A percentile compares a stretch with the other conserved stretches of the same genome.
phyloP scores from a whole-genome alignment of 2,329 filamentous ascomycete species.

The Sphaerulina vaccinii region DNA sequence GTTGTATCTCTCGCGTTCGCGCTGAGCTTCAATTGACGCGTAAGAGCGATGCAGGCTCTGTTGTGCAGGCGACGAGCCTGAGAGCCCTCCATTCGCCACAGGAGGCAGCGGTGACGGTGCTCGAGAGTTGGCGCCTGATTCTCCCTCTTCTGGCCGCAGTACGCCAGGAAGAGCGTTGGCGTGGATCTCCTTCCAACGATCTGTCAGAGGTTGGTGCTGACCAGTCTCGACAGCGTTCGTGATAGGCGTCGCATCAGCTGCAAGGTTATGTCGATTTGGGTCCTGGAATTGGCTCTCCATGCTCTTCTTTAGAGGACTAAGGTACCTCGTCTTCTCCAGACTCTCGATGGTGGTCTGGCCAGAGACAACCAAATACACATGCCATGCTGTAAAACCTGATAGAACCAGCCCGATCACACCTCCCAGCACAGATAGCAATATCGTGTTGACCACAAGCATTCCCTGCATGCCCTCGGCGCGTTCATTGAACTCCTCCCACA shows the following conservation, averaged over 20 bases:
- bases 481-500: constrained; percentile 76
- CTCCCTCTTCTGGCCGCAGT: constrained; percentile 78
- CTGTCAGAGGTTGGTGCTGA: constrained; percentile 49
- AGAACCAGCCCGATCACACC: constrained; percentile 91
- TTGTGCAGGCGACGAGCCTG: constrained; percentile 46
- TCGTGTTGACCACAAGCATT: constrained; percentile 79
- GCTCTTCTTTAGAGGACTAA: constrained; percentile 72
- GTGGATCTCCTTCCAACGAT: constrained; percentile 78
- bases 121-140: constrained; percentile 46
- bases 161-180: constrained; percentile 78
- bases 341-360: constrained; percentile 95
- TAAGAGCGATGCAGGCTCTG: constrained; percentile 46
- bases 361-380: constrained; percentile 73
- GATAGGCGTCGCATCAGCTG: constrained; percentile 33
- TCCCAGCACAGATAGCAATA: constrained; percentile 79
- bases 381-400: constrained; percentile 86
- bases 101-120: constrained; percentile 30
- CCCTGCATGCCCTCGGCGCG: constrained; percentile 71
- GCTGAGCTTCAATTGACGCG: constrained; percentile 60
- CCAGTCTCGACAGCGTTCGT: constrained; percentile 9
- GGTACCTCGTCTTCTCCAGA: constrained; percentile 90
- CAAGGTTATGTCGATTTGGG: constrained; percentile 43
- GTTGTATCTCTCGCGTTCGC: constrained; percentile 68
- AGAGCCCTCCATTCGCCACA: neutral
- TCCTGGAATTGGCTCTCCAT: constrained; percentile 61